A percentile compares a stretch with the other conserved stretches of the same genome.
Evolutionary conservation across 495 filamentous ascomycete genomes (phyloP).

Genomic region (Astrothelium macrocarpum): DNA sequence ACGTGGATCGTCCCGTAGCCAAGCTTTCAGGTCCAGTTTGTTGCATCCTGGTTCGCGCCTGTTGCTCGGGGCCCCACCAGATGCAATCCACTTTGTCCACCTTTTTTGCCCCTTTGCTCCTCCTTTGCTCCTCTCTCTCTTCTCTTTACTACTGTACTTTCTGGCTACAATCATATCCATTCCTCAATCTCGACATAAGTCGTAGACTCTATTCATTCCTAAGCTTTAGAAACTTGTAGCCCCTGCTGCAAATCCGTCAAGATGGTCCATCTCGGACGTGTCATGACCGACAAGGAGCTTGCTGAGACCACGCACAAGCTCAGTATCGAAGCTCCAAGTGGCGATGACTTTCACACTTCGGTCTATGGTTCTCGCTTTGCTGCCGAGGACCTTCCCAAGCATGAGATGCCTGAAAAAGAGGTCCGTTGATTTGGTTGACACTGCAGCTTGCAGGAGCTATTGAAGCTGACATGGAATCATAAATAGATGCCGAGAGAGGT

Average conservation of each 20-base stretch:
- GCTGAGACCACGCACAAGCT: conserved; percentile 40
- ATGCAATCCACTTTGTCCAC: neutral
- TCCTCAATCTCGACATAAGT: neutral
- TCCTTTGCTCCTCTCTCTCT: neutral
- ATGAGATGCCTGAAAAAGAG: conserved; percentile 81
- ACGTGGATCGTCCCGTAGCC: conserved; percentile 1
- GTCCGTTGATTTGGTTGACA: neutral
- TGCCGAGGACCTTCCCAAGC: conserved; percentile 61
- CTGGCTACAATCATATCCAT: neutral
- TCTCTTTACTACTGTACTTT: neutral
- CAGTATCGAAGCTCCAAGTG: conserved; percentile 37
- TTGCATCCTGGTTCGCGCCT: neutral
- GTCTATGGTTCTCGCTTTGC: conserved; percentile 83
- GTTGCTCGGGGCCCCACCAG: neutral
- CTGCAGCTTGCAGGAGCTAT: neutral
- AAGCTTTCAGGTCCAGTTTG: conserved; percentile 1
- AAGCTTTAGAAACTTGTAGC: neutral
- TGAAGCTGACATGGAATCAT: neutral
- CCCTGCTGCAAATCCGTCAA: conserved; percentile 26
- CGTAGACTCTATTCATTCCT: neutral
- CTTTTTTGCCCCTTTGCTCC: neutral
- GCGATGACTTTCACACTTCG: conserved; percentile 57
- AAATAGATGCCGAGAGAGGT: conserved; percentile 66
- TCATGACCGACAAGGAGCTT: conserved; percentile 43
- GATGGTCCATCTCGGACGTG: conserved; percentile 59